phyloP scores from a whole-genome alignment of 164 flowering plant species.

The Umbellularia californica region DNA sequence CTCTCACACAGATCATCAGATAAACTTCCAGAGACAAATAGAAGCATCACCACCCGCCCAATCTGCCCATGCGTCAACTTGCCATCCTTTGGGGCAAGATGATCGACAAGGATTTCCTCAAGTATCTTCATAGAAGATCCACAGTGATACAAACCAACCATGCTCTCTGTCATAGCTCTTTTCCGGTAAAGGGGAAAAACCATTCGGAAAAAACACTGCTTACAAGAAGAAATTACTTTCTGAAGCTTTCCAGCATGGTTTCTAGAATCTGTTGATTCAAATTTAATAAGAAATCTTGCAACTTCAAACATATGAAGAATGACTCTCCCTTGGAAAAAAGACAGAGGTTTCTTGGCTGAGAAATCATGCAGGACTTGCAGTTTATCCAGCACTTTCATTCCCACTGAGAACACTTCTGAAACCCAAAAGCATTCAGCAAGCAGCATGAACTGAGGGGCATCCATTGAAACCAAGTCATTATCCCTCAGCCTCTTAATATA shows the following conservation, averaged over 20 bases:
- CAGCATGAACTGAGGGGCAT: constrained; percentile 29
- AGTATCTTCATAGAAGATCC: constrained; percentile 31
- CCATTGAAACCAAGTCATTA: constrained; percentile 24
- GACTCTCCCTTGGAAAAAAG: constrained; percentile 25
- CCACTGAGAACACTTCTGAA: constrained; percentile 30
- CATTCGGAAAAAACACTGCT: neutral
- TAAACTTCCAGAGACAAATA: constrained; percentile 37
- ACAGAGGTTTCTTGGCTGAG: constrained; percentile 9
- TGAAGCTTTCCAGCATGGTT: constrained; percentile 17
- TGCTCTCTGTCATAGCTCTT: constrained; percentile 19
- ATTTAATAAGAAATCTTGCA: constrained; percentile 27
- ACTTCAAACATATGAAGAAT: constrained; percentile 28
- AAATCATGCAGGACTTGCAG: constrained; percentile 28
- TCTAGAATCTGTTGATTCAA: neutral
- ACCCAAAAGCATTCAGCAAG: constrained; percentile 32
- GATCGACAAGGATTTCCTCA: constrained; percentile 24
- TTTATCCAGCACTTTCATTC: constrained; percentile 35
- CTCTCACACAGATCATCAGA: constrained; percentile 22
- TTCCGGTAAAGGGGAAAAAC: constrained; percentile 41
- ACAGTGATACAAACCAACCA: constrained; percentile 40
- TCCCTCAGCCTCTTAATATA: constrained; percentile 12
- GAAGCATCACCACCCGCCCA: constrained; percentile 38
- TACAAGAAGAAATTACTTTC: neutral
- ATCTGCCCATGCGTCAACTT: constrained; percentile 43
- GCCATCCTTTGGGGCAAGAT: constrained; percentile 10